Conservation (phyloP, 1,139 yeast genomes). For the Lodderomyces parapsilosis region DNA sequence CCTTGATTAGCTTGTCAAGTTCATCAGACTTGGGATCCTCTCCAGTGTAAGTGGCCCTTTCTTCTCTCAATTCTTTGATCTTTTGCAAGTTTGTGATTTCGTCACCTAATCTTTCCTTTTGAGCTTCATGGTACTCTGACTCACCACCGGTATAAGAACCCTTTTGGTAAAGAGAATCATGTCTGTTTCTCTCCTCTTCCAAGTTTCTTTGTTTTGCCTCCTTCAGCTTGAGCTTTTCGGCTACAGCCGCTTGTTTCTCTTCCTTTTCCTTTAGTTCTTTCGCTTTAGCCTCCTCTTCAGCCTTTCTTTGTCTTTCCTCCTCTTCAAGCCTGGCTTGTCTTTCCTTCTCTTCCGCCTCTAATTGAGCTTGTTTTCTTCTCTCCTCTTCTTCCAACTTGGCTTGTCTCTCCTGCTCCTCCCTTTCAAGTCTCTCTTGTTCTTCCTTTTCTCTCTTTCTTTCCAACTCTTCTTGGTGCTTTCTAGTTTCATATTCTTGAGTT, state of each 20-base stretch:
- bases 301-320: slow-evolving; percentile 21
- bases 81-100: slow-evolving; percentile 42
- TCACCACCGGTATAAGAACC: slow-evolving; percentile 24
- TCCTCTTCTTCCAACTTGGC: slow-evolving; percentile 31
- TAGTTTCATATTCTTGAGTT: slow-evolving; percentile 47
- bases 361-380: slow-evolving; percentile 21
- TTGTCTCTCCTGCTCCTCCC: slow-evolving; percentile 29
- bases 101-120: slow-evolving; percentile 34
- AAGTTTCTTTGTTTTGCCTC: slow-evolving; percentile 29
- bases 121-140: slow-evolving; percentile 36
- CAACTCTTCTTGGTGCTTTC: slow-evolving; percentile 45
- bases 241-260: slow-evolving; percentile 22
- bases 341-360: slow-evolving; percentile 37
- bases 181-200: slow-evolving; percentile 21
- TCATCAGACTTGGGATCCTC: slow-evolving; percentile 25
- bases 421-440: slow-evolving; percentile 31
- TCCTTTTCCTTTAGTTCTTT: slow-evolving; percentile 21
- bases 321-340: slow-evolving; percentile 29
- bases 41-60: slow-evolving; percentile 32
- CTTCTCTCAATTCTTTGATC: slow-evolving; percentile 38
- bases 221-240: slow-evolving; percentile 24
- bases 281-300: slow-evolving; percentile 16
- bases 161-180: slow-evolving; percentile 4
- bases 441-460: slow-evolving; percentile 37
- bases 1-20: slow-evolving; percentile 32